Percentiles rank a stretch among this genome's conserved stretches.
These are phyloP conservation scores for Thelonectria olida DNA, from an alignment of 2,329 filamentous ascomycete genomes.

Conservation along the genomic window DNA sequence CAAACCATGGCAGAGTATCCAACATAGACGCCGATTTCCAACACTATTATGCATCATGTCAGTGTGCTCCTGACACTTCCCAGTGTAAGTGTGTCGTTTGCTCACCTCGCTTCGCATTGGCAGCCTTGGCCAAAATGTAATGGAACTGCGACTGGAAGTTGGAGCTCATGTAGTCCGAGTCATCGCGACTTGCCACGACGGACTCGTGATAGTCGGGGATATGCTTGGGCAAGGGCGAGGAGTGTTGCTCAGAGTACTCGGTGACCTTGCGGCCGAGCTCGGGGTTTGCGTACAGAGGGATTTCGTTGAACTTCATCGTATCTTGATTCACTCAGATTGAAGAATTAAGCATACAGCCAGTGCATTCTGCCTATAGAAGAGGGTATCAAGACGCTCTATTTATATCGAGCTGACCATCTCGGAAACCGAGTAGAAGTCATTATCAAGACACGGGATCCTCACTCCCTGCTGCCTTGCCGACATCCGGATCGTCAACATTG, in stretches of 20 bases:
- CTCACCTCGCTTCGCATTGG: slow-evolving; percentile 53
- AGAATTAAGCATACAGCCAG: background rate
- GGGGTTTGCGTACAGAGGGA: slow-evolving; percentile 53
- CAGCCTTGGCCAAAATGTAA: slow-evolving; percentile 51
- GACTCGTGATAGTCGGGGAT: slow-evolving; percentile 54
- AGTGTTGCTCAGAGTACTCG: slow-evolving; percentile 54
- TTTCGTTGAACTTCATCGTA: slow-evolving; percentile 51
- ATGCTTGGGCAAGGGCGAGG: slow-evolving; percentile 51
- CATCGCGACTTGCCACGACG: slow-evolving; percentile 34
- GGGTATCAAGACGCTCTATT: background rate
- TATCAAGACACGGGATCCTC: slow-evolving; percentile 3
- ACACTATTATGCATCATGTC: slow-evolving; percentile 43
- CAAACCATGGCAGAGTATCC: slow-evolving; percentile 60
- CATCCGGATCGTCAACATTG: too few species aligned
- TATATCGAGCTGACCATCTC: slow-evolving; percentile 10
- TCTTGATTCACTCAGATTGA: background rate
- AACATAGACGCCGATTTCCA: slow-evolving; percentile 60
- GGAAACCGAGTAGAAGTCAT: slow-evolving; percentile 22
- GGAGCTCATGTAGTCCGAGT: slow-evolving; percentile 52
- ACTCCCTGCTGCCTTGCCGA: slow-evolving; percentile 12
- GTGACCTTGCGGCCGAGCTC: slow-evolving; percentile 52
- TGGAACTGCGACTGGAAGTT: slow-evolving; percentile 53
- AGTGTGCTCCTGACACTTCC: background rate
- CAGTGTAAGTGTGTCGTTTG: background rate
- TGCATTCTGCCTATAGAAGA: background rate